Base-by-base conservation (phyloP, 495 filamentous ascomycete genomes). In the Xylaria venustula region DNA sequence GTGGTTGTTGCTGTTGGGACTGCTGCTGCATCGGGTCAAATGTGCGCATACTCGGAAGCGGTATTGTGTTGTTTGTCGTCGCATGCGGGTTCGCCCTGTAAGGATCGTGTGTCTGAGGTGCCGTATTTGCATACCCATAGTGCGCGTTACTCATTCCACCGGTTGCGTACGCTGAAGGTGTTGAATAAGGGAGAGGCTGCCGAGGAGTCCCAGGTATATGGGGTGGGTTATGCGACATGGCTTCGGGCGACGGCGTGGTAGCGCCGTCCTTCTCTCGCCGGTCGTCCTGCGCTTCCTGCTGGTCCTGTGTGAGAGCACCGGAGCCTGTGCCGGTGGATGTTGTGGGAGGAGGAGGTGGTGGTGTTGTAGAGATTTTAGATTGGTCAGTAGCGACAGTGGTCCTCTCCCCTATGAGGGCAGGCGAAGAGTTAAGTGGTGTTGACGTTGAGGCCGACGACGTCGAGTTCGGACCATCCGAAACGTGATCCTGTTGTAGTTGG, bases 31-130 rank as follows among this genome's bases (percentile, higher is more conserved):
- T 65, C 45, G 77, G 76, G 62, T 85, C 82, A 65, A 85, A 75
- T 4, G 80, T 81, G 54, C 81, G 85, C 77, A 90, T 88, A 63
- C 85, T 87, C 49, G 87, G 87, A n/a, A 90, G 76, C 40, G 84
- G 81, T 49, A 87, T 74, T 19, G 85, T 78, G 30, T 76, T 79
- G 67, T 79, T 81, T 5, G 69, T 59, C 34, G 80, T 25, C 58
- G 58, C 76, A 50, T 73, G 75, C 4, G 78, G 75, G 62, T 77
- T 80, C 26, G 75, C 74, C 61, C 82, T 79, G 62, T 85, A 85
- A 40, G 76, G 62, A 56, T 84, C 81, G 65, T 81, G 78, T 8
- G 69, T 62, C 37, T 73, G 64, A 36, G 62, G 58, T 4, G 60
- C 60, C 19, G 79, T 77, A 53, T 79, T 78, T 46, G 82, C 79